Conservation (phyloP, 2,329 filamentous ascomycete species). For the Trichoderma atroviride region DNA sequence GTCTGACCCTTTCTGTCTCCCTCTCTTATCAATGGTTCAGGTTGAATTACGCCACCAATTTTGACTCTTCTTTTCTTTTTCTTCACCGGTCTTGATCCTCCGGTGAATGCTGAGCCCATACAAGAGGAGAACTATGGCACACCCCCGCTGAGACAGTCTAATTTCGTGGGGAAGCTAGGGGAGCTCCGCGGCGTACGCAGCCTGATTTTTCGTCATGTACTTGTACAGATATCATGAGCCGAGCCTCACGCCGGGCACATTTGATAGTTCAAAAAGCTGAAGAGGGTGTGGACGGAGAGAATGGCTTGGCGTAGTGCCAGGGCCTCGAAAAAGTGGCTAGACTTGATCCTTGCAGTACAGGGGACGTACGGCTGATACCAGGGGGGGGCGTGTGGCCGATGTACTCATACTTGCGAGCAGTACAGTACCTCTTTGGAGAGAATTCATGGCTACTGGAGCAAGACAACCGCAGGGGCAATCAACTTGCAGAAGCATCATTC, state of each 20-base stretch:
- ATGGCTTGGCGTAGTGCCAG: not conserved
- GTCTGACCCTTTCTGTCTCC: not conserved
- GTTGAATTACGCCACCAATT: not conserved
- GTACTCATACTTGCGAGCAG: not conserved
- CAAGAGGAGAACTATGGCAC: not conserved
- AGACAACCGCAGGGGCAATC: not conserved
- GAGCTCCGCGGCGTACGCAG: not conserved
- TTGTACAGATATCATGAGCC: not conserved
- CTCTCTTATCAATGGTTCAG: not conserved
- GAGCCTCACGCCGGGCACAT: not conserved
- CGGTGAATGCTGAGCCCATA: not conserved
- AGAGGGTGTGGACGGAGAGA: conserved; percentile 5
- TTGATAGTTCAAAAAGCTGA: not conserved
- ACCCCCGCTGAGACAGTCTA: not conserved
- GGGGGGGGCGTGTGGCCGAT: conserved; percentile 7
- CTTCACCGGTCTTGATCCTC: not conserved
- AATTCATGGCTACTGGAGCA: not conserved
- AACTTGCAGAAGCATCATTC: not conserved
- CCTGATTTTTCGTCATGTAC: not conserved
- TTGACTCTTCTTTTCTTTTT: not conserved
- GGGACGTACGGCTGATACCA: not conserved
- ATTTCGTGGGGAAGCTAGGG: not conserved
- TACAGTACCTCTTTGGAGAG: not conserved
- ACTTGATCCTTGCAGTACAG: conserved; percentile 3
- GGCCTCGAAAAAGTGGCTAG: not conserved